Evolutionary conservation across 306 rosid genomes (phyloP), one percentile per base, ranked within the genome.

Genomic region (Prunus fruticosa): DNA sequence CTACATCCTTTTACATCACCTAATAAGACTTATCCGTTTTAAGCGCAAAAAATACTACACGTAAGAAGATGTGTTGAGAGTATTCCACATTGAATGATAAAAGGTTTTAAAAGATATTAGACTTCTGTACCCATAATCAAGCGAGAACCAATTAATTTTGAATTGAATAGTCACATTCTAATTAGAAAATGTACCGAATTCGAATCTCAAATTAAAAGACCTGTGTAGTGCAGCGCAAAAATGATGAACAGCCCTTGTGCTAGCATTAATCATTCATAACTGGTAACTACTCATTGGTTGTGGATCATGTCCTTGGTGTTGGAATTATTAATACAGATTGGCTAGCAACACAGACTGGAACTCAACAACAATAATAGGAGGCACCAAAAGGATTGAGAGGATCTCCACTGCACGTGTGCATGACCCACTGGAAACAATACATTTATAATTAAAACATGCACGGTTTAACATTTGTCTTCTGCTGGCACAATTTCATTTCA

Each of bases 261-360:
- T 32, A 51, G 86, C 77, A 64, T 82, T 86, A 70, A 82, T 28
- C 61, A 28, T 13, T 50, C 19, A 20, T 5, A 71, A 38, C 43
- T 38, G 43, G 9, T 6, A 38, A 52, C 51, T 66, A 32, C 52
- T 16, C 47, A 69, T 79, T 67, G 43, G 86, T 65, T 84, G 84
- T 79, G 43, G 43, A 38, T 78, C 82, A 52, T 50, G 73, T 28
- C 62, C 74, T 50, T 10, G 72, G n/a, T 79, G 82, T 76, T 13
- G 34, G 70, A 76, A 78, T 56, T 71, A 75, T 67, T 71, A 20
- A 32, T 32, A 66, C 25, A 6, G 27, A 13, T 10, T 23, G 69
- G n/a, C 43, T 45, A 10, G 2, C 34, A n/a, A 69, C 52, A 23
- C 89, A 85, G 88, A 75, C 84, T 85, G 89, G 78, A 77, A 50